Percentiles rank a stretch among this genome's conserved stretches.
phyloP scores from a whole-genome alignment of 257 asterid species.

The Solanum clarkiae region DNA sequence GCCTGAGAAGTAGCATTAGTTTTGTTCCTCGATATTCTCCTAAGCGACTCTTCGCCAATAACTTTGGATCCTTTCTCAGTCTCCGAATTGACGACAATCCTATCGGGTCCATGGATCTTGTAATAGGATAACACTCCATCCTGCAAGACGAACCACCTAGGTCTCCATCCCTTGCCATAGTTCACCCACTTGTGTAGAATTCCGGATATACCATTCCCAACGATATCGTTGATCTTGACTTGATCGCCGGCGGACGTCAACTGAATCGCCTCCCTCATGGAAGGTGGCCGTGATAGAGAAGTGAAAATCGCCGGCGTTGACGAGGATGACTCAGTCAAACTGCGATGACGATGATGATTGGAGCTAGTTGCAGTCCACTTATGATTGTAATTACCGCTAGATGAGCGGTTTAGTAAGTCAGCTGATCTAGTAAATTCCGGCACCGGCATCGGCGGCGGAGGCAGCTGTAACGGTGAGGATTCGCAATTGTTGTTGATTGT shows the following conservation, averaged over 20 bases:
- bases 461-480: constrained; percentile 9
- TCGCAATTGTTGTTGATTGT: constrained; percentile 6
- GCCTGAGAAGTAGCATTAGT: constrained; percentile 17
- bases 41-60: constrained; percentile 72
- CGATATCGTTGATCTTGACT: constrained; percentile 72
- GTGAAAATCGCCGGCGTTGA: not conserved
- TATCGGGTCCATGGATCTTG: constrained; percentile 93
- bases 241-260: constrained; percentile 12
- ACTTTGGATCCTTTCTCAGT: constrained; percentile 68
- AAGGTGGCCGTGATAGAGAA: constrained; percentile 4
- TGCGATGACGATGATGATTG: not conserved
- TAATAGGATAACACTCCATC: constrained; percentile 90
- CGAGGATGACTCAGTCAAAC: constrained; percentile 1
- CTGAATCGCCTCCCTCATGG: constrained; percentile 5
- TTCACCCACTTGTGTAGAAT: constrained; percentile 86
- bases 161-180: constrained; percentile 97
- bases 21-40: constrained; percentile 33
- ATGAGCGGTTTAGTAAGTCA: constrained; percentile 12
- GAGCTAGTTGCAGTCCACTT: not conserved
- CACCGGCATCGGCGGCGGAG: constrained; percentile 12
- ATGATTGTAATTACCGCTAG: constrained; percentile 14
- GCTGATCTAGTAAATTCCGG: constrained; percentile 18
- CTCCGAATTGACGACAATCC: constrained; percentile 45
- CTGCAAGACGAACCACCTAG: constrained; percentile 89
- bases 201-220: constrained; percentile 78